Conservation (phyloP, 2,329 filamentous ascomycete genomes). For the Endocalyx cinctus region DNA sequence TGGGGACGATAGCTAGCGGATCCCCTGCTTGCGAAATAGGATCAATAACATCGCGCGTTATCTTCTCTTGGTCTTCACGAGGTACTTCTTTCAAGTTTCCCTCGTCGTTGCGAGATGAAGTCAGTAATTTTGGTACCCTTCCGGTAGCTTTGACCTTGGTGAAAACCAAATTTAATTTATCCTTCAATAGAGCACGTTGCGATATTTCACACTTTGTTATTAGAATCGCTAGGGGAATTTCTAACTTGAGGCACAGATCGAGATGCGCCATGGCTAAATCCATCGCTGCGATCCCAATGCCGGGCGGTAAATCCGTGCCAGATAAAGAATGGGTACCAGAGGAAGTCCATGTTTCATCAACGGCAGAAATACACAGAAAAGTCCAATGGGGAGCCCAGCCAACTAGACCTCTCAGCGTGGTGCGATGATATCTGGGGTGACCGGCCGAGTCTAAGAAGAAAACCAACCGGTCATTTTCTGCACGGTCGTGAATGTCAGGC, state of each 20-base stretch:
- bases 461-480: conserved; percentile 70
- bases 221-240: conserved; percentile 71
- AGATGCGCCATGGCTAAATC: conserved; percentile 78
- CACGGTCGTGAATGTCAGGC: conserved; percentile 85
- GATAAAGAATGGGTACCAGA: conserved; percentile 41
- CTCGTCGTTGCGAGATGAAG: conserved; percentile 43
- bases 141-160: conserved; percentile 72
- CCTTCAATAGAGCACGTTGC: conserved; percentile 64
- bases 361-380: conserved; percentile 78
- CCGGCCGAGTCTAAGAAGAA: conserved; percentile 92
- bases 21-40: conserved; percentile 40
- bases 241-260: conserved; percentile 76
- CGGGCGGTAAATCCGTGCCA: conserved; percentile 44
- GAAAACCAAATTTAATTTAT: conserved; percentile 68
- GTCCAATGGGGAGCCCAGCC: conserved; percentile 97
- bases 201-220: conserved; percentile 91
- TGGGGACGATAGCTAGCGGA: conserved; percentile 61
- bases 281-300: conserved; percentile 50
- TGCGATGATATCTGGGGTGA: conserved; percentile 82
- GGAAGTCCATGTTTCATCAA: conserved; percentile 52
- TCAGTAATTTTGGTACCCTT: conserved; percentile 70
- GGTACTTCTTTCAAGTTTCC: conserved; percentile 55
- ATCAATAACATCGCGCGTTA: conserved; percentile 48
- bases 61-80: conserved; percentile 50
- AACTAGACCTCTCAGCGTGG: conserved; percentile 82